Evolutionary conservation across 495 filamentous ascomycete species (phyloP).

Genomic region (Podospora didyma): DNA sequence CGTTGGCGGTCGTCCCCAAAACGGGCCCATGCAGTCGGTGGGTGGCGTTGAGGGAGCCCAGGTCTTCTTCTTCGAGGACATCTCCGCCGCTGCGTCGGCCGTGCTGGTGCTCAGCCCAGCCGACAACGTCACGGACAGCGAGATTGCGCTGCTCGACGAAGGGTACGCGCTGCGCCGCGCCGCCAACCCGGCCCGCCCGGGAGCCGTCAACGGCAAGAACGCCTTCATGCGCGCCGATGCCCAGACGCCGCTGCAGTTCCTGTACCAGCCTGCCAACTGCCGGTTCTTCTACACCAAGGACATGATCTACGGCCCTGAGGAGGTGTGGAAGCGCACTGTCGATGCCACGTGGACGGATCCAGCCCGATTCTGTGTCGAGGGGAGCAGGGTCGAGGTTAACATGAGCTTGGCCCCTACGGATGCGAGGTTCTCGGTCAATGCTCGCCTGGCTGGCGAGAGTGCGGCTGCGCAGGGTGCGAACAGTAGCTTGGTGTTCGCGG

Average conservation of each 20-base stretch:
- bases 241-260: constrained; percentile 47
- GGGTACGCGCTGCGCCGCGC: constrained; percentile 19
- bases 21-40: constrained; percentile 52
- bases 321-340: constrained; percentile 42
- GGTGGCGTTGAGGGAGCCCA: constrained; percentile 54
- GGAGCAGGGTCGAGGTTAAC: constrained; percentile 10
- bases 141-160: constrained; percentile 16
- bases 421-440: constrained; percentile 6
- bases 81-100: constrained; percentile 11
- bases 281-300: constrained; percentile 49
- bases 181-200: constrained; percentile 12
- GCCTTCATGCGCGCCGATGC: constrained; percentile 26
- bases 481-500: background rate
- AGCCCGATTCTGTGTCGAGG: constrained; percentile 15
- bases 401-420: constrained; percentile 7
- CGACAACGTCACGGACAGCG: constrained; percentile 12
- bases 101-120: constrained; percentile 11
- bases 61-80: constrained; percentile 19
- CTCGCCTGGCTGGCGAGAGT: background rate
- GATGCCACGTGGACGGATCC: constrained; percentile 69
- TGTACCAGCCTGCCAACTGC: constrained; percentile 50
- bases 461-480: background rate
- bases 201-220: constrained; percentile 33
- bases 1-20: constrained; percentile 53
- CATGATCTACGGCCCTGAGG: constrained; percentile 37